phyloP scores from a whole-genome alignment of 2,329 filamentous ascomycete genomes.

The Xylaria arbuscula region DNA sequence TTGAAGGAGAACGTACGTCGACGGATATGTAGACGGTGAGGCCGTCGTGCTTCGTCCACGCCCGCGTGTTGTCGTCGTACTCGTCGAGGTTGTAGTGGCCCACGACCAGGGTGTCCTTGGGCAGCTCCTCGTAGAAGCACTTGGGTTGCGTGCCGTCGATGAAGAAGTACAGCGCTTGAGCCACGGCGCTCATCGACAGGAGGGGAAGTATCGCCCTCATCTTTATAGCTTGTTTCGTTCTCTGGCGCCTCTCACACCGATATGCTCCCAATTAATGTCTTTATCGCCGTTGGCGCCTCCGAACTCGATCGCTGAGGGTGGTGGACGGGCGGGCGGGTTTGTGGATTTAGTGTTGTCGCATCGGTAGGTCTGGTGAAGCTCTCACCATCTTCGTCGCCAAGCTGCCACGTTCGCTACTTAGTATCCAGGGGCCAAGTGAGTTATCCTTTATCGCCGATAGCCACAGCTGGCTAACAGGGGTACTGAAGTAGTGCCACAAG shows the following conservation, averaged over 20 bases:
- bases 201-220: constrained; percentile 74
- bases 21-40: constrained; percentile 91
- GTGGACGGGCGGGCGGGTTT: constrained; percentile 13
- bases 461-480: constrained; percentile 4
- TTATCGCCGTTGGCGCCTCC: neutral
- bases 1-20: constrained; percentile 66
- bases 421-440: constrained; percentile 7
- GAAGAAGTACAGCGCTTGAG: constrained; percentile 94
- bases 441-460: constrained; percentile 22
- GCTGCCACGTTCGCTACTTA: constrained; percentile 37
- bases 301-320: constrained; percentile 18
- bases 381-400: constrained; percentile 32
- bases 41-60: constrained; percentile 78
- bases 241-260: constrained; percentile 9
- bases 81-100: constrained; percentile 91
- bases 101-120: constrained; percentile 96
- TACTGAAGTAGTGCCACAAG: neutral
- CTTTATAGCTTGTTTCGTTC: constrained; percentile 13
- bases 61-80: constrained; percentile 75
- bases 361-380: constrained; percentile 32
- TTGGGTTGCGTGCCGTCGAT: constrained; percentile 86
- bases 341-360: constrained; percentile 20
- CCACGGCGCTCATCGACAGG: constrained; percentile 71
- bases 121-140: constrained; percentile 98
- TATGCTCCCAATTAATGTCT: constrained; percentile 36